Base-by-base conservation (phyloP, 805 yeast species). In the Metschnikowia similis region DNA sequence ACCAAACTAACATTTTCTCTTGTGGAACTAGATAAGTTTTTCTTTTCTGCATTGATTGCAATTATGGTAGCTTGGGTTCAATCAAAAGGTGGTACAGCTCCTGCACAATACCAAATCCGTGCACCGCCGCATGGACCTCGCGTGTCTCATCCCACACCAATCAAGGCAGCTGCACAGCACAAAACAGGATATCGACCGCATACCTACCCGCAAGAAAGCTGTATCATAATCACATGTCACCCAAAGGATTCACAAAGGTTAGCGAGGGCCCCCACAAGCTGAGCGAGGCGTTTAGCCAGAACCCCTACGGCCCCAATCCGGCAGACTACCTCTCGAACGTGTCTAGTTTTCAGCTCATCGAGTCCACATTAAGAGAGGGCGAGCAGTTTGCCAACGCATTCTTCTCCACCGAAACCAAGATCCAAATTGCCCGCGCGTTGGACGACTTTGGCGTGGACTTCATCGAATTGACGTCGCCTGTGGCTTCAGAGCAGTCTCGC, bases 391-490 rank as follows among this genome's bases (percentile, higher is more conserved):
- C 98, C 64, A 92, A 92, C 66, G 96, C 99, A 4, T 94, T 92
- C 72, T 92, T 92, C 77, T 75, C 83, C 60, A 88, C 96, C 16
- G 98, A 89, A 67, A 92, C 88, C 77, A 92, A 92, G 76, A 89
- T 92, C 58, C 96, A 91, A 72, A 92, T 92, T 56, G 99, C 99
- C 62, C 90, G 84, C 76, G 98, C 98, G 4, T 76, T 92, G 52
- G 97, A 92, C 70, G 97, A 91, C 63, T 92, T 92, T 65, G 99
- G 99, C 61, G 99, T 91, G 45, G 99, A 92, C 74, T 92, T 94
- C 76, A 94, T 92, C 57, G 99, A 92, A 74, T 79, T 92, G 67
- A 92, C 99, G 14, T 90, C 97, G 5, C 99, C 99, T 10, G 97
- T 95, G 53, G 98, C 99, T 38, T 84, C 94, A 51, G 98, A 92